Evolutionary conservation across 1,139 yeast genomes (phyloP), one percentile per base, ranked within the genome.

Genomic region (Magnusiomyces suaveolens): DNA sequence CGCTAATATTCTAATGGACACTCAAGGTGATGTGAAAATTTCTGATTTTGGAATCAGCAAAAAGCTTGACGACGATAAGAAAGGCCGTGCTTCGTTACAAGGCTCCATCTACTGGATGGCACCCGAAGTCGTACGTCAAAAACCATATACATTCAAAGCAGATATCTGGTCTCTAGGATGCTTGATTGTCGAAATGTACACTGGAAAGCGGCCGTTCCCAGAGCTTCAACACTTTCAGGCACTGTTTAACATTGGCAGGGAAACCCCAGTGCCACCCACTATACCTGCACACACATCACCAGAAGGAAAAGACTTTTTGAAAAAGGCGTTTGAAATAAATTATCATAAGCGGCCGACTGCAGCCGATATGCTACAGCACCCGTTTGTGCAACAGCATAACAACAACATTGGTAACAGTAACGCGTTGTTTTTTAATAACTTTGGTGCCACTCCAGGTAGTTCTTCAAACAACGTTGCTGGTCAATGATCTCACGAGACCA

Each of bases 71-170:
- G 77, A 76, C 52, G 64, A 56, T 60, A 73, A 14, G 39, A 74
- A 77, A 26, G 82, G 87, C 62, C 76, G 96, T 50, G 92, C 89
- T 0, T 87, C 96, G 0, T 69, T 90, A 50, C 97, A 89, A 70
- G 97, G 97, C 0, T 87, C 95, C 4, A 95, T 89, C 0, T 90
- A 84, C 65, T 90, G 97, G 97, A 90, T 90, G 97, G 96, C 97
- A 0, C 97, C 97, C 0, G 97, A 90, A 67, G 96, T 90, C 16
- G 96, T 89, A 16, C 87, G 87, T 64, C 96, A 89, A 65, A 83
- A 88, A 1, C 87, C 92, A 0, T 87, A 88, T 57, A 89, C 96
- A 3, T 81, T 85, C 52, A 87, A 87, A 66, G 95, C 95, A 0
- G 97, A 90, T 67, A 88, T 90, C 33, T 90, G 97, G 97, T 87